Evolutionary conservation across 2,329 filamentous ascomycete genomes (phyloP).

Genomic region (Myriosclerotinia duriaeana): DNA sequence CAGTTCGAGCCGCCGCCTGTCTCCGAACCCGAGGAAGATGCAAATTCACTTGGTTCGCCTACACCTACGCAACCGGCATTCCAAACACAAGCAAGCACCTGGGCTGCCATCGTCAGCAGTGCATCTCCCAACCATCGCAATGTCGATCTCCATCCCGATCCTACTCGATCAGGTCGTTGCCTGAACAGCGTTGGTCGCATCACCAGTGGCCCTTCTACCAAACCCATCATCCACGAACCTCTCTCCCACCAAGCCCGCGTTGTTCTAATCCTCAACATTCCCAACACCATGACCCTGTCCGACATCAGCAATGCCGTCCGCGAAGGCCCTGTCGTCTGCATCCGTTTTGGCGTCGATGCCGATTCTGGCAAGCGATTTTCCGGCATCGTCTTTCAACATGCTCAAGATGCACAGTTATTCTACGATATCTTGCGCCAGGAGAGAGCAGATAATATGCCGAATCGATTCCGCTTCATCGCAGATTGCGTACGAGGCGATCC

Average conservation of each 20-base stretch:
- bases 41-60: background rate
- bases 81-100: conserved; percentile 29
- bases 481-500: conserved; percentile 34
- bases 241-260: conserved; percentile 33
- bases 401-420: conserved; percentile 33
- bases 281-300: conserved; percentile 31
- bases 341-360: conserved; percentile 35
- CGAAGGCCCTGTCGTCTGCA: conserved; percentile 37
- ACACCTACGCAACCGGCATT: conserved; percentile 12
- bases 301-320: conserved; percentile 36
- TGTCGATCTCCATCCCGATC: conserved; percentile 30
- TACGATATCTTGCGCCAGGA: conserved; percentile 30
- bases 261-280: conserved; percentile 37
- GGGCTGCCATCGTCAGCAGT: conserved; percentile 36
- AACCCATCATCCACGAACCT: conserved; percentile 23
- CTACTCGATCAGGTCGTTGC: conserved; percentile 23
- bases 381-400: conserved; percentile 38
- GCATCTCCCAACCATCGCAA: conserved; percentile 26
- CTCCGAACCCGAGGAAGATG: background rate
- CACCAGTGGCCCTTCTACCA: background rate
- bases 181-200: conserved; percentile 22
- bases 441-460: conserved; percentile 25
- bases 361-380: conserved; percentile 30
- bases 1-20: background rate
- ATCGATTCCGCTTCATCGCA: conserved; percentile 36